Conservation (phyloP, 2,329 filamentous ascomycete species). For the Cladosporium sp. region DNA sequence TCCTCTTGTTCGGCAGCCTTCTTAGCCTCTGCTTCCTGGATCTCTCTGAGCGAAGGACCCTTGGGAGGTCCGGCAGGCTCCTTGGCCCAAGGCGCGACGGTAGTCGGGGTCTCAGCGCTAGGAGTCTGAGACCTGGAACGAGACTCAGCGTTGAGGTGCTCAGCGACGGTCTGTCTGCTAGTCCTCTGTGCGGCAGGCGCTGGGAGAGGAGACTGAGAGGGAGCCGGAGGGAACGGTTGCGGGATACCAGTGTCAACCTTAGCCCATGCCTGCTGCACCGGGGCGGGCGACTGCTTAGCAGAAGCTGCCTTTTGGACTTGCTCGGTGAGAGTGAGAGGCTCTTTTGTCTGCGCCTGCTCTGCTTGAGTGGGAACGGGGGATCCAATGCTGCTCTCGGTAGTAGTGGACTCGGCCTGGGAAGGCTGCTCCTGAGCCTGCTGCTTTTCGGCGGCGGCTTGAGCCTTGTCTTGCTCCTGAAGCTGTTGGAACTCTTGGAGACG, state of each 20-base stretch:
- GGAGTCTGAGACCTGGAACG: conserved; percentile 80
- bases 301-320: conserved; percentile 77
- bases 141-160: conserved; percentile 65
- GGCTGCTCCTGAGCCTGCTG: conserved; percentile 34
- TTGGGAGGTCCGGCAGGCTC: conserved; percentile 72
- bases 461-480: conserved; percentile 56
- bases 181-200: conserved; percentile 86
- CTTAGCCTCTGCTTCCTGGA: conserved; percentile 91
- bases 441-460: conserved; percentile 31
- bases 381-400: conserved; percentile 29
- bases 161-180: conserved; percentile 74
- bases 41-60: conserved; percentile 91
- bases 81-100: conserved; percentile 93
- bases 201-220: conserved; percentile 78
- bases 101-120: conserved; percentile 63
- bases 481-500: conserved; percentile 83
- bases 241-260: conserved; percentile 68
- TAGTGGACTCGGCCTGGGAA: conserved; percentile 21
- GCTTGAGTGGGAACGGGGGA: conserved; percentile 25
- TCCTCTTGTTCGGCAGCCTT: conserved; percentile 90
- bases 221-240: conserved; percentile 74
- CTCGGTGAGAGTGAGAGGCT: conserved; percentile 73
- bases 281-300: conserved; percentile 59
- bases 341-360: conserved; percentile 40
- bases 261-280: conserved; percentile 57